Percentiles rank a stretch among this genome's conserved stretches.
These are phyloP conservation scores for Hordeum pubiflorum DNA, from an alignment of 202 grass and related monocot species.

Conservation along the genomic window DNA sequence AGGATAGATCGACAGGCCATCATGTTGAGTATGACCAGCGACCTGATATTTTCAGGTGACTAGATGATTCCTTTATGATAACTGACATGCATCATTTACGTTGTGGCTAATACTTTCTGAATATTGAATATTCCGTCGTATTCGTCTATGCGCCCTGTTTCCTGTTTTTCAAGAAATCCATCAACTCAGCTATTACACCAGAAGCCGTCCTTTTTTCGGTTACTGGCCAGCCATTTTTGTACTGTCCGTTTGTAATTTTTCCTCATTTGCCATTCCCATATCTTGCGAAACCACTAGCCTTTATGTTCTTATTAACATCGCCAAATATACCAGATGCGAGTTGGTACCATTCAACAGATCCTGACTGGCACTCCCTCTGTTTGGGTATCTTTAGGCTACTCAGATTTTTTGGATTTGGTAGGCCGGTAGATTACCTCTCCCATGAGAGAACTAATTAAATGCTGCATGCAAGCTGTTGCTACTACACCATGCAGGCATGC, in stretches of 20 bases:
- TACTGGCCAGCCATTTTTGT: background rate
- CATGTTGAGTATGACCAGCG: slow-evolving; percentile 95
- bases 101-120: background rate
- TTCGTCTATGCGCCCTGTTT: background rate
- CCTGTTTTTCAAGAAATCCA: background rate
- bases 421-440: background rate
- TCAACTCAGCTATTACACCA: background rate
- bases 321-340: background rate
- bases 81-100: background rate
- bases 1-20: slow-evolving; percentile 49
- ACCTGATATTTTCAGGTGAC: slow-evolving; percentile 96
- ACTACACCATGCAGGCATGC: background rate
- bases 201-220: background rate
- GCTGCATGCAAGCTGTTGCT: background rate
- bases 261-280: background rate
- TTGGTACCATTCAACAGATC: background rate
- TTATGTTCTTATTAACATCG: background rate
- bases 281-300: background rate
- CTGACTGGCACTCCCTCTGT: background rate
- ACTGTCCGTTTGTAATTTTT: background rate
- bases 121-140: background rate
- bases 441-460: background rate
- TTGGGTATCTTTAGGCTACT: background rate
- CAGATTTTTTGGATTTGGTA: background rate
- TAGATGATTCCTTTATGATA: slow-evolving; percentile 17